A percentile compares a stretch with the other conserved stretches of the same genome.
These are phyloP conservation scores for Rhodocollybia butyracea DNA, from an alignment of 768 basidiomycete genomes.

Conservation along the genomic window DNA sequence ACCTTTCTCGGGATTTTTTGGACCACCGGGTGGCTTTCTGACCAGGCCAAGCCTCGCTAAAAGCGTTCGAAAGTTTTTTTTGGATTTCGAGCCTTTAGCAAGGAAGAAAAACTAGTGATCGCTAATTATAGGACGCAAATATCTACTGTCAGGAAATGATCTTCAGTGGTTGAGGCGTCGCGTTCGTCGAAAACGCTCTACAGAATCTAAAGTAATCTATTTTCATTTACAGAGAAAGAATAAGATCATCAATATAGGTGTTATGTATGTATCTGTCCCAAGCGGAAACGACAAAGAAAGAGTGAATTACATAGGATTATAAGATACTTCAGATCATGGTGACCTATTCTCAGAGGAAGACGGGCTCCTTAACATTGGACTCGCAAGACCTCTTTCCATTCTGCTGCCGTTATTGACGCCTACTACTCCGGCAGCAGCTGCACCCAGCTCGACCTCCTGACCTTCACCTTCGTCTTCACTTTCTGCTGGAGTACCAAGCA, in stretches of 20 bases:
- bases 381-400: slow-evolving; percentile 60
- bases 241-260: neutral
- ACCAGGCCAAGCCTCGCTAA: neutral
- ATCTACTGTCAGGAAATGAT: too few species aligned
- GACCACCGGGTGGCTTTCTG: too few species aligned
- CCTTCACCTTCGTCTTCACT: slow-evolving; percentile 37
- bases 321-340: too few species aligned
- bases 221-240: neutral
- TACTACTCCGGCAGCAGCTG: slow-evolving; percentile 12
- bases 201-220: neutral
- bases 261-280: neutral
- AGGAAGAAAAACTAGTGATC: too few species aligned
- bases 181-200: too few species aligned
- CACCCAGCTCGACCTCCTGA: slow-evolving; percentile 43
- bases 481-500: slow-evolving; percentile 31
- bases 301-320: neutral
- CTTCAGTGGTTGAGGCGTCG: too few species aligned
- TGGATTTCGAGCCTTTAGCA: too few species aligned
- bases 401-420: slow-evolving; percentile 40
- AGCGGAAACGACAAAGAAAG: neutral
- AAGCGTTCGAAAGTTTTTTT: neutral
- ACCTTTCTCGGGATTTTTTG: too few species aligned
- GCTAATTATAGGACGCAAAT: too few species aligned
- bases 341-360: slow-evolving; percentile 3
- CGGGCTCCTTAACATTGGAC: slow-evolving; percentile 55